These are phyloP conservation scores for Metahyphopichia silvanorum DNA, from an alignment of 805 yeast species.

Conservation along the genomic window DNA sequence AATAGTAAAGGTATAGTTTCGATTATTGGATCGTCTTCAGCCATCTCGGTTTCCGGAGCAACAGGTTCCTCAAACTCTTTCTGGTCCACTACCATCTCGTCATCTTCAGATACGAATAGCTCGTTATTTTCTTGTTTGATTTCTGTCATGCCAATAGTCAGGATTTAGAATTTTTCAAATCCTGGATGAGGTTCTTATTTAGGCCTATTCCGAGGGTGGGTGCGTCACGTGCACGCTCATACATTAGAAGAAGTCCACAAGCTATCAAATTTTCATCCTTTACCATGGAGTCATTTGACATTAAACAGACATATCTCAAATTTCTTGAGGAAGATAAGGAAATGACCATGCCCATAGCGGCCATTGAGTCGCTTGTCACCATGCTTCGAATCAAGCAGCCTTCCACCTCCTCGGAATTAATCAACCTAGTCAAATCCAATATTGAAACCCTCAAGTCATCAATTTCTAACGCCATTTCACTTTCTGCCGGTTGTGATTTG, in stretches of 20 bases:
- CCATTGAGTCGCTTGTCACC: constrained; percentile 90
- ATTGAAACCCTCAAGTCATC: constrained; percentile 69
- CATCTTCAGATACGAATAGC: constrained; percentile 24
- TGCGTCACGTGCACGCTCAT: too few species aligned
- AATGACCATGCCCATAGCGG: constrained; percentile 99
- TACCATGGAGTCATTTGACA: constrained; percentile 56
- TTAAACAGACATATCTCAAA: constrained; percentile 73
- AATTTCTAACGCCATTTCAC: constrained; percentile 86
- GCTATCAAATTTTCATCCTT: too few species aligned
- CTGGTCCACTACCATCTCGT: constrained; percentile 11
- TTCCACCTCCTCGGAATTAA: constrained; percentile 88
- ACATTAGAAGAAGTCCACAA: too few species aligned
- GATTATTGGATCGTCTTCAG: constrained; percentile 35
- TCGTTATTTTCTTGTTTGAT: too few species aligned
- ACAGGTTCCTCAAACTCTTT: constrained; percentile 9
- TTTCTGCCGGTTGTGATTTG: constrained; percentile 96
- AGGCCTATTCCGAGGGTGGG: neutral
- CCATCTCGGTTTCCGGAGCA: constrained; percentile 7
- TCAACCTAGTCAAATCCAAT: constrained; percentile 74
- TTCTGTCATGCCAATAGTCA: too few species aligned
- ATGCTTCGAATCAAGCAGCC: constrained; percentile 82
- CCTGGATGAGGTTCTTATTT: constrained; percentile 1
- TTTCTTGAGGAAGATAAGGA: constrained; percentile 89
- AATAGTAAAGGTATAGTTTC: constrained; percentile 36
- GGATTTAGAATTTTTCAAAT: constrained; percentile 2